A percentile compares a stretch with the other conserved stretches of the same genome.
Conservation (phyloP, 169 alveolate species). For the Eimeria brunetti region DNA sequence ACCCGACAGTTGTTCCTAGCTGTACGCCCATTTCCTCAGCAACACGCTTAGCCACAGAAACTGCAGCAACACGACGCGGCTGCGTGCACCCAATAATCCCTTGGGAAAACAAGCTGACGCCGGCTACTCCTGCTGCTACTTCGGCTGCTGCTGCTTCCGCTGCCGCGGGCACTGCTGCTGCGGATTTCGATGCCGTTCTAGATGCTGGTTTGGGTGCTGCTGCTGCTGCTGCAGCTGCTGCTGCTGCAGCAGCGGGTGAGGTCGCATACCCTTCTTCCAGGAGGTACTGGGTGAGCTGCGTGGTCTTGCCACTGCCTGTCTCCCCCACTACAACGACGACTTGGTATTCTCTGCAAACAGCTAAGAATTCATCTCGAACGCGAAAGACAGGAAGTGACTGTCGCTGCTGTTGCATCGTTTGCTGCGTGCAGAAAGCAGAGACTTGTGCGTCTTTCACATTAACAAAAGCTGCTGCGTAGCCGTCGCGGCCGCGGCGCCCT, state of each 20-base stretch:
- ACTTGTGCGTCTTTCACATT: slow-evolving; percentile 86
- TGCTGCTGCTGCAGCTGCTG: slow-evolving; percentile 48
- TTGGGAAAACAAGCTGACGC: slow-evolving; percentile 84
- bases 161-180: slow-evolving; percentile 11
- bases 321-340: slow-evolving; percentile 99
- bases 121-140: neutral
- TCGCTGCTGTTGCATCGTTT: slow-evolving; percentile 92
- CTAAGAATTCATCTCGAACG: slow-evolving; percentile 88
- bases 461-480: slow-evolving; percentile 87
- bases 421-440: slow-evolving; percentile 91
- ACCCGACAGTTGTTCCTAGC: slow-evolving; percentile 98
- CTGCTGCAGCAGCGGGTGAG: slow-evolving; percentile 86
- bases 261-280: slow-evolving; percentile 90
- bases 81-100: slow-evolving; percentile 99
- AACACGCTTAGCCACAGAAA: slow-evolving; percentile 99
- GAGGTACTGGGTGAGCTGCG: slow-evolving; percentile 97
- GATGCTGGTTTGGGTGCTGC: neutral
- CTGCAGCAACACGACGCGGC: slow-evolving; percentile 99
- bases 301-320: slow-evolving; percentile 99
- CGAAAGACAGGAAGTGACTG: slow-evolving; percentile 92
- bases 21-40: slow-evolving; percentile 98
- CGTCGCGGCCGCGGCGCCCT: slow-evolving; percentile 65
- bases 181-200: neutral
- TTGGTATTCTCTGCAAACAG: slow-evolving; percentile 94
- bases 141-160: neutral